Base-by-base conservation (phyloP, 139 green algal genomes). In the Ettlia oleoabundans region DNA sequence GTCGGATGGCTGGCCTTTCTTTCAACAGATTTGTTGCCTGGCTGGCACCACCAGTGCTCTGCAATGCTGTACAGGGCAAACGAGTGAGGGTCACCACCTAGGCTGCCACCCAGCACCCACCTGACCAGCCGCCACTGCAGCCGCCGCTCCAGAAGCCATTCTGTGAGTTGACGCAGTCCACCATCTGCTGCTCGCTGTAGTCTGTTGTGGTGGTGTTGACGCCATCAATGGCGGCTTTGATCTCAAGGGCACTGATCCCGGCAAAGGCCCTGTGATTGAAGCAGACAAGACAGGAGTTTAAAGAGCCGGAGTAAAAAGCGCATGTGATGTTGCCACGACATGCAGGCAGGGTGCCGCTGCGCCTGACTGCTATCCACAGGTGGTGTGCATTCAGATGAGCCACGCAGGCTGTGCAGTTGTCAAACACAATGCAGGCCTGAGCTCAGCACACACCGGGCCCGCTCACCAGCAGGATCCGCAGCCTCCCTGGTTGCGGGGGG, bases 401-500 rank as follows among this genome's bases (percentile, higher is more conserved):
- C n/a, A n/a, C n/a, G n/a, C n/a, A n/a, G n/a, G n/a, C n/a, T n/a
- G n/a, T n/a, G n/a, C n/a, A n/a, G n/a, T n/a, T n/a, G n/a, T n/a
- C n/a, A n/a, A 64, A 26, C 53, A 32, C 53, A 5, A 64, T 5
- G 3, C 53, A 26, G 7, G 7, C 8, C 53, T 26, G n/a, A 26
- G 53, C 53, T 15, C 7, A 32, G n/a, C 53, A 64, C 53, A 15
- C 53, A 64, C 28, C 58, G 30, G 28, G 33, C 58, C 58, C 0
- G 66, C 68, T 26, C 47, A 76, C 68, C 68, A 76, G 68, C 68
- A 76, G 40, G 68, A 55, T 28, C 68, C 68, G 68, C 68, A 76
- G 68, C 41, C 41, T 41, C 68, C 68, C 68, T 76, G 68, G 68
- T 76, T 42, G 28, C 68, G 68, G 8, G 38, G 8, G 41, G 41